Percentiles rank a stretch among this genome's conserved stretches.
Evolutionary conservation across 306 rosid genomes (phyloP).

Genomic region (Acacia crassicarpa): DNA sequence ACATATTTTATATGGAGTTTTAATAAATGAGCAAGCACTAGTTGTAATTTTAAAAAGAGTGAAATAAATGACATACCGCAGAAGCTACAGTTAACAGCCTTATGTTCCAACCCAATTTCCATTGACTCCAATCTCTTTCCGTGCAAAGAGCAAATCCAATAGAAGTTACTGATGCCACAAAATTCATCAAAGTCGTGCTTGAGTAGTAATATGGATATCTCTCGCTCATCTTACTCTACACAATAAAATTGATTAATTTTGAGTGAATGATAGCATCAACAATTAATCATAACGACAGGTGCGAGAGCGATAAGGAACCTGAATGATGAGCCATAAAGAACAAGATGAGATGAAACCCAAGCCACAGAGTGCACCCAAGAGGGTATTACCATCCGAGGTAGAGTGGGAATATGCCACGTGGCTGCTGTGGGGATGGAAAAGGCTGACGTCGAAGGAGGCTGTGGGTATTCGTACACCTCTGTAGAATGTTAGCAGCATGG

Average conservation of each 20-base stretch:
- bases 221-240: too few species aligned
- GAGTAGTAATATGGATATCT: too few species aligned
- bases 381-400: not conserved
- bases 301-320: slow-evolving; percentile 20
- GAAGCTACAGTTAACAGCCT: slow-evolving; percentile 23
- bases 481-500: slow-evolving; percentile 44
- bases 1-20: too few species aligned
- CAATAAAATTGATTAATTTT: not conserved
- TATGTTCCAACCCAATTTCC: slow-evolving; percentile 37
- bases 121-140: slow-evolving; percentile 33
- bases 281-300: not conserved
- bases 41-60: too few species aligned
- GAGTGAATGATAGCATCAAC: not conserved
- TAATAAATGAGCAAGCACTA: too few species aligned
- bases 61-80: not conserved
- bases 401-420: not conserved
- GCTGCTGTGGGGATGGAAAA: slow-evolving; percentile 13
- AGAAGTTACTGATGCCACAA: slow-evolving; percentile 12
- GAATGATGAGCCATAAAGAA: slow-evolving; percentile 48
- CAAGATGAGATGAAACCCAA: slow-evolving; percentile 33
- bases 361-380: slow-evolving; percentile 19
- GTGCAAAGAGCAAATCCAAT: slow-evolving; percentile 16
- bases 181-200: not conserved
- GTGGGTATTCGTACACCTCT: slow-evolving; percentile 32
- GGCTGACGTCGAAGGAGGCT: slow-evolving; percentile 12